A percentile compares a stretch with the other conserved stretches of the same genome.
phyloP scores from a whole-genome alignment of 306 rosid species.

The Medicago ruthenica region DNA sequence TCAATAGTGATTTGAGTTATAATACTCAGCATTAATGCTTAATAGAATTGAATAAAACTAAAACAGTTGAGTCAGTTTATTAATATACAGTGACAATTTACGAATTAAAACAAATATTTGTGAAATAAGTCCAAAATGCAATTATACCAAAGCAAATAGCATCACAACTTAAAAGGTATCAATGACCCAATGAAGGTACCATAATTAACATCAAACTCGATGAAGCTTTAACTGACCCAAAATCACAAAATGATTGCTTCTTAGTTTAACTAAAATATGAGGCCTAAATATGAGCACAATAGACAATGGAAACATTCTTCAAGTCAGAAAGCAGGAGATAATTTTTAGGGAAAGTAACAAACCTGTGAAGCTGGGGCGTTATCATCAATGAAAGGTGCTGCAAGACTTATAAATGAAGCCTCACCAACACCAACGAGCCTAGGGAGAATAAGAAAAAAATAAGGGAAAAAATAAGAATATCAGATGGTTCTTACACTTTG shows the following conservation, averaged over 20 bases:
- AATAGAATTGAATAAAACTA: neutral
- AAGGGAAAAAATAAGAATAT: neutral
- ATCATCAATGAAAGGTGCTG: conserved; percentile 96
- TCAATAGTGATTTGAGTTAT: conserved; percentile 10
- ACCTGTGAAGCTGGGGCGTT: conserved; percentile 87
- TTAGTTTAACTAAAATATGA: neutral
- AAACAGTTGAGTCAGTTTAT: neutral
- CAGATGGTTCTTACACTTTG: conserved; percentile 8
- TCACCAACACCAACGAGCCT: conserved; percentile 97
- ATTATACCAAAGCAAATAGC: too few species aligned
- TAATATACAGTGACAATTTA: too few species aligned
- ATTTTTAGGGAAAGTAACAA: conserved; percentile 37
- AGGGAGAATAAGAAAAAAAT: conserved; percentile 31
- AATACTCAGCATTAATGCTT: neutral
- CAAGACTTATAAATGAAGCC: conserved; percentile 98
- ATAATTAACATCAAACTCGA: neutral
- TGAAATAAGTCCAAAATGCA: neutral
- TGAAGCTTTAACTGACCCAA: neutral
- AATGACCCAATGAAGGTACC: neutral
- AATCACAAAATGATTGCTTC: neutral
- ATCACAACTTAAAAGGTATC: too few species aligned
- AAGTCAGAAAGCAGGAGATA: conserved; percentile 27
- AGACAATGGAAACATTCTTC: conserved; percentile 17
- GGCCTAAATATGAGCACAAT: conserved; percentile 10
- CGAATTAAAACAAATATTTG: neutral